Conservation (phyloP, 306 rosid species). For the Corylus avellana region DNA sequence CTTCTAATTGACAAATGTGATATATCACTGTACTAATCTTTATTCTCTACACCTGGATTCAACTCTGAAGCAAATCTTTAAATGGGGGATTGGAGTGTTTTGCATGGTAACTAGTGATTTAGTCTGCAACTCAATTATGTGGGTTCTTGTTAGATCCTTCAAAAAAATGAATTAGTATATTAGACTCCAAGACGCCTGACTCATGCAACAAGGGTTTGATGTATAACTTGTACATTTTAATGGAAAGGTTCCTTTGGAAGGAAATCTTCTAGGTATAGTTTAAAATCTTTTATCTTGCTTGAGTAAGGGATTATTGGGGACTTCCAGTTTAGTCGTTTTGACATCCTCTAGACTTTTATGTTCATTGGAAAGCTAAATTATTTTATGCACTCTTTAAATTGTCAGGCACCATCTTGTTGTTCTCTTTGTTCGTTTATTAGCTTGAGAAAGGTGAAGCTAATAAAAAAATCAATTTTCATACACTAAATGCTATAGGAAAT, state of each 20-base stretch:
- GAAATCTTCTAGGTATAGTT: no score
- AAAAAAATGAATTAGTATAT: not conserved
- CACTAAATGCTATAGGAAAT: no score
- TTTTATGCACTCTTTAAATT: not conserved
- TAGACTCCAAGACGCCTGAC: not conserved
- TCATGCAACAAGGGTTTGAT: not conserved
- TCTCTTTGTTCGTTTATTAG: not conserved
- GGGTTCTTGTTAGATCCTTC: not conserved
- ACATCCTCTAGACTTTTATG: not conserved
- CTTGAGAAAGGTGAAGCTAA: not conserved
- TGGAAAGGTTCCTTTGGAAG: no score
- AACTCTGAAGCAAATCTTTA: not conserved
- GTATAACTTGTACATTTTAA: no score
- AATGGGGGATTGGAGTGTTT: not conserved
- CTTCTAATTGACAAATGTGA: not conserved
- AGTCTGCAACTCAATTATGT: not conserved
- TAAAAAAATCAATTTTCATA: no score
- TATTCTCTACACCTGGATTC: not conserved
- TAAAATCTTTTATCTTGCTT: not conserved
- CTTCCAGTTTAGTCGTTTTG: not conserved
- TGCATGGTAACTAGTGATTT: not conserved
- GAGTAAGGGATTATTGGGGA: not conserved
- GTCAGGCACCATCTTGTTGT: not conserved
- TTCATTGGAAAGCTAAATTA: not conserved
- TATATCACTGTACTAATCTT: not conserved